phyloP scores from a whole-genome alignment of 495 filamentous ascomycete genomes.

The Aspergillus ostianus region DNA sequence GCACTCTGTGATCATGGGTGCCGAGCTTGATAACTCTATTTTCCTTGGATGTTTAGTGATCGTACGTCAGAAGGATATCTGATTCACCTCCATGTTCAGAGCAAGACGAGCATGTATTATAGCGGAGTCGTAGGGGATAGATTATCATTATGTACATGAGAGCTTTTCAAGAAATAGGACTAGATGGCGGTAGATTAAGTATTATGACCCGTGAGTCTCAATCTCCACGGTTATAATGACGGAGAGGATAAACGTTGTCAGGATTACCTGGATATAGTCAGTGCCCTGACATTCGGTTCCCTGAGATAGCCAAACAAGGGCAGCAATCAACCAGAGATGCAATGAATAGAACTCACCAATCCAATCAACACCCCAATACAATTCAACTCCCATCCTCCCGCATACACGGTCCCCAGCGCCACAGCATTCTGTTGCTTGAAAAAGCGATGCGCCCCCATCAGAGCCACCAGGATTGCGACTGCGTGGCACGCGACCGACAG shows the following conservation, averaged over 20 bases:
- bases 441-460: slow-evolving; percentile 62
- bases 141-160: not conserved
- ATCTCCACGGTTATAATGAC: slow-evolving; percentile 32
- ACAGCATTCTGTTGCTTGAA: slow-evolving; percentile 71
- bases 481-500: slow-evolving; percentile 58
- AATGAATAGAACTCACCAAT: slow-evolving; percentile 40
- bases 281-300: not conserved
- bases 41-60: too few species aligned
- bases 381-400: slow-evolving; percentile 69
- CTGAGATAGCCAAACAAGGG: too few species aligned
- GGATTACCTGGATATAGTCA: slow-evolving; percentile 21
- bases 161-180: not conserved
- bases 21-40: too few species aligned
- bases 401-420: slow-evolving; percentile 59
- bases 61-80: too few species aligned
- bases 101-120: not conserved
- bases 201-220: slow-evolving; percentile 1
- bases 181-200: not conserved
- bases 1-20: too few species aligned
- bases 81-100: too few species aligned
- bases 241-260: slow-evolving; percentile 30
- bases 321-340: not conserved
- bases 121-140: not conserved
- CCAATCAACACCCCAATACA: slow-evolving; percentile 49
- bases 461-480: slow-evolving; percentile 54